Base-by-base conservation (phyloP, 768 basidiomycete species). In the Tricholomella constricta region DNA sequence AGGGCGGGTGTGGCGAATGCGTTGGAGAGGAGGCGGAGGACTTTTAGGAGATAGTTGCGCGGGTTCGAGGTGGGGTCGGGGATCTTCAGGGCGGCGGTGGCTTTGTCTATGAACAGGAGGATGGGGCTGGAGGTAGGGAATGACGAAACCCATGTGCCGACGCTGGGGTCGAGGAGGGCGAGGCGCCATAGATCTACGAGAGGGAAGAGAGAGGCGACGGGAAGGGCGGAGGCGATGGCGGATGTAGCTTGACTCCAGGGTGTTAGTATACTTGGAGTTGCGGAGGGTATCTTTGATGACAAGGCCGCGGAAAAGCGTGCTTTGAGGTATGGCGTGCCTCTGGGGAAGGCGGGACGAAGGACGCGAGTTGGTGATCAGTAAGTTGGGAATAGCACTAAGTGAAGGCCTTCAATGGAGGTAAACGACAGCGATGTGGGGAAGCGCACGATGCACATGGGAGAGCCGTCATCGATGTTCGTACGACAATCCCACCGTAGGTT, bases 101-200 rank as follows among this genome's bases (percentile, higher is more conserved):
- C 57, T 20, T 80, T 79, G 22, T 72, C 67, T 26, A 88, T 61
- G 47, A 88, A 70, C 5, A 72, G 20, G 7, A 62, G 59, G 11
- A 87, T 66, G 0, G 80, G 79, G 36, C 81, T 75, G 4, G 68
- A 63, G 7, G 69, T 51, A 0, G 67, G 57, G 1, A 65, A 63
- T 2, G 73, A 55, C 6, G 79, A 70, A 32, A 66, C 71, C 84
- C 82, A 89, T 0, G 68, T 64, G 0, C 80, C 77, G 15, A 85
- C 79, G 1, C 76, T 64, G 0, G 78, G 73, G 65, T 91, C 86
- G 19, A 94, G 79, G 15, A 91, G 65, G 0, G 86, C 87, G 9
- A 94, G 76, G 1, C 92, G 78, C 87, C 91, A 90, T 58, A 94
- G 75, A 63, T 96, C 94, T 9, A 85, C 79, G 5, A 94, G 65